Percentiles rank a stretch among this genome's conserved stretches.
Evolutionary conservation across 805 yeast species (phyloP).

Genomic region (Teunomyces aglyptinius): DNA sequence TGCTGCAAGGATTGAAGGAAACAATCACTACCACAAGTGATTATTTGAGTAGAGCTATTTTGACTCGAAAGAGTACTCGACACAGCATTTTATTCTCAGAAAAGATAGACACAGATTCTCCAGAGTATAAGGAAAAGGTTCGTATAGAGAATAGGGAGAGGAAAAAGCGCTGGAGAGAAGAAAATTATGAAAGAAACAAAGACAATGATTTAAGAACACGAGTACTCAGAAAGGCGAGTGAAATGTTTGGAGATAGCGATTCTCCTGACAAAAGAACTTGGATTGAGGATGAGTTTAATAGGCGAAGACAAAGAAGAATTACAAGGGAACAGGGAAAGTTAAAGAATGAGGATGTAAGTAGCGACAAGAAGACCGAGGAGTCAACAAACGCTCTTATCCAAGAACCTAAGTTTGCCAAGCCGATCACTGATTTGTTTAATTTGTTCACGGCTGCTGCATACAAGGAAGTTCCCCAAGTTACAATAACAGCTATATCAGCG

Average conservation of each 20-base stretch:
- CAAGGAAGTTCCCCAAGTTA: constrained; percentile 33
- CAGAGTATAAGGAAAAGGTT: constrained; percentile 53
- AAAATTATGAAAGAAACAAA: constrained; percentile 75
- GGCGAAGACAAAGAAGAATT: constrained; percentile 59
- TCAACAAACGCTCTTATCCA: constrained; percentile 9
- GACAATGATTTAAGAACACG: constrained; percentile 84
- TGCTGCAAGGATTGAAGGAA: constrained; percentile 8
- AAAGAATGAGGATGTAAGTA: constrained; percentile 18
- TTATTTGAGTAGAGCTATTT: constrained; percentile 10
- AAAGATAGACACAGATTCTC: constrained; percentile 27
- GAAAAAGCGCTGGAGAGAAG: constrained; percentile 81
- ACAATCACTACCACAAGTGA: constrained; percentile 6
- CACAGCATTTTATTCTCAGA: constrained; percentile 14
- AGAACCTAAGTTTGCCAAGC: constrained; percentile 24
- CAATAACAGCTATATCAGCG: constrained; percentile 35
- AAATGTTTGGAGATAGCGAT: constrained; percentile 61
- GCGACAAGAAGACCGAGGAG: constrained; percentile 15
- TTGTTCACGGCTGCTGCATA: constrained; percentile 32
- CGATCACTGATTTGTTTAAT: constrained; percentile 35
- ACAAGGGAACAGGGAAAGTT: constrained; percentile 14
- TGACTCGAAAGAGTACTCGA: constrained; percentile 18
- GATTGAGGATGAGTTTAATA: constrained; percentile 72
- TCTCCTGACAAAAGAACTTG: constrained; percentile 57
- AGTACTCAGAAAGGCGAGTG: constrained; percentile 67
- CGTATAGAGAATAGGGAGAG: constrained; percentile 71